Evolutionary conservation across 2,329 filamentous ascomycete genomes (phyloP), one percentile per base, ranked within the genome.

Genomic region (Fusarium zealandicum): DNA sequence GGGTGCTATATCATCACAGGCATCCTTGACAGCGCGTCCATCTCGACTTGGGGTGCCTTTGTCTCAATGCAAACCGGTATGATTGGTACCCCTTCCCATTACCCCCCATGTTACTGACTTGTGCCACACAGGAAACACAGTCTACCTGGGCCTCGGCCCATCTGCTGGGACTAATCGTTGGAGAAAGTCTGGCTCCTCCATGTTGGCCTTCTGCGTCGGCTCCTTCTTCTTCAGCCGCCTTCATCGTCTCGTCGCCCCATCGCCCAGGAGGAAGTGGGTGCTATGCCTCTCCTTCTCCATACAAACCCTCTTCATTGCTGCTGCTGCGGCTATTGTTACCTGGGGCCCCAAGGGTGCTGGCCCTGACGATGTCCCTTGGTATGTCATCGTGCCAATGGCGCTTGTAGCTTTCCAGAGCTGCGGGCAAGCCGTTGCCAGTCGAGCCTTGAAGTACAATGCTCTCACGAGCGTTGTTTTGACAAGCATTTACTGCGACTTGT

Each of bases 21-120:
- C 4, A 77, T 93, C 10, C 80, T 92, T 7, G 90, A 93, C 73
- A 90, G 88, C 73, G 86, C 88, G 3, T 86, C 89, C 3, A 88
- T 90, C 39, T 88, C 86, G 51, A 88, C 89, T 35, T 93, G 89
- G 87, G 88, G 89, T 11, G 87, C 87, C 3, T 93, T 93, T 65
- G 89, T 92, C 33, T 90, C 87, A 65, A 93, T 93, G 90, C 90
- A 93, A 69, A 93, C 90, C 27, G 89, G 89, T 84, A 67, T 56
- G 75, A 72, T 18, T 1, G 37, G 10, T 28, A 6, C 4, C 12
- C 4, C 1, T 22, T 1, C 12, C 38, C 7, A 16, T 8, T 35
- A 12, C 10, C 10, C 10, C 10, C 12, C 10, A 11, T 13, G 7
- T 18, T n/a, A 20, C 25, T 41, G 14, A 36, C 36, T n/a, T 12